These are phyloP conservation scores for Aristolochia fimbriata DNA, from an alignment of 164 flowering plant species.

Conservation along the genomic window DNA sequence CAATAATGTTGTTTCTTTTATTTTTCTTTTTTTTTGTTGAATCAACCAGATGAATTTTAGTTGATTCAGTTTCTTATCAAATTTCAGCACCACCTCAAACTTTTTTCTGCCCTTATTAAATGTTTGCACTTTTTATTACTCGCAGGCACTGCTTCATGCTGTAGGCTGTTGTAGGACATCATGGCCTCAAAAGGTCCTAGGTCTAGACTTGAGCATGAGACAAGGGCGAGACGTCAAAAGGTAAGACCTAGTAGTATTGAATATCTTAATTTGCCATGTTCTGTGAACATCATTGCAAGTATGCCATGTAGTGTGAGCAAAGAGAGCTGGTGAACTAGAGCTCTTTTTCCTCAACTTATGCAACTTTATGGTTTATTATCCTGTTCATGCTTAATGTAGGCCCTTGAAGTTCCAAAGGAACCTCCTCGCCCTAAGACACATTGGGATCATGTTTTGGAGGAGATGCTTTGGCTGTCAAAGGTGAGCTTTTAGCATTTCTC, in stretches of 20 bases:
- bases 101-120: too few relatives aligned
- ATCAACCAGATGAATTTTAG: too few relatives aligned
- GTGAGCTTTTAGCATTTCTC: conserved; percentile 18
- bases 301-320: neutral
- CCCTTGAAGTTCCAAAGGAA: conserved; percentile 84
- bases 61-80: too few relatives aligned
- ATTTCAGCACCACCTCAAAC: too few relatives aligned
- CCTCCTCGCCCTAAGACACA: conserved; percentile 90
- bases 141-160: conserved; percentile 13
- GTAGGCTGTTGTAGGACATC: conserved; percentile 9
- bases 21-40: too few relatives aligned
- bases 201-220: conserved; percentile 80
- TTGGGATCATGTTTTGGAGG: conserved; percentile 99
- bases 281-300: neutral
- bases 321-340: too few relatives aligned
- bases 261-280: neutral
- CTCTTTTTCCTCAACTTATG: too few relatives aligned
- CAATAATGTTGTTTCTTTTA: too few relatives aligned
- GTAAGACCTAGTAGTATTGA: conserved; percentile 19
- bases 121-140: too few relatives aligned
- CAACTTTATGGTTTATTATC: too few relatives aligned
- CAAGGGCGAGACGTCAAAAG: conserved; percentile 84
- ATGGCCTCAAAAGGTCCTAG: conserved; percentile 95
- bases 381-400: conserved; percentile 26
- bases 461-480: conserved; percentile 99